These are phyloP conservation scores for Mucor lusitanicus DNA, from an alignment of 371 early-diverging fungal genomes.

Conservation along the genomic window DNA sequence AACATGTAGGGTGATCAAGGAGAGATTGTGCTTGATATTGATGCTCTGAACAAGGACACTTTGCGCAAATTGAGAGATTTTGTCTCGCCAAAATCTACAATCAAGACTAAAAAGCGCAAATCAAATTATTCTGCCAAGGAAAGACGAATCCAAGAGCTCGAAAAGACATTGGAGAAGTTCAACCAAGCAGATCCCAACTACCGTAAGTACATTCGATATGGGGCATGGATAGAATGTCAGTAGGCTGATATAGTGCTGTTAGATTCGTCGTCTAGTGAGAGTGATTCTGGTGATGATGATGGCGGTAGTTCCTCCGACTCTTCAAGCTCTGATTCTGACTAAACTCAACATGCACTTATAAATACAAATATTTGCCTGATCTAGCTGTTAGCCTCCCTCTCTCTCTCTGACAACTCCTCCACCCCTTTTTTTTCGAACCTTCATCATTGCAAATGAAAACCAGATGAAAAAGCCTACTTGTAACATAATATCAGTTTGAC, in stretches of 20 bases:
- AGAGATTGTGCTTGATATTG: conserved; percentile 95
- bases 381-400: background rate
- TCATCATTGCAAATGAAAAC: background rate
- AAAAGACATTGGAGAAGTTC: conserved; percentile 7
- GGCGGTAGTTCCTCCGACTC: conserved; percentile 2
- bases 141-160: background rate
- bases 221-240: background rate
- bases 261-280: conserved; percentile 6
- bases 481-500: background rate
- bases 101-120: background rate
- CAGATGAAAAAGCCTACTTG: background rate
- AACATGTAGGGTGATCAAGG: conserved; percentile 60
- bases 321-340: conserved; percentile 18
- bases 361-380: background rate
- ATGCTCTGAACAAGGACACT: conserved; percentile 79
- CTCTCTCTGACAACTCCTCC: background rate
- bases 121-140: background rate
- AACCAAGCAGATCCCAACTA: background rate
- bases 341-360: background rate
- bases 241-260: background rate
- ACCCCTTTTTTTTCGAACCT: background rate
- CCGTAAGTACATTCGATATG: background rate
- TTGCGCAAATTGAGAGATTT: conserved; percentile 80
- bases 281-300: conserved; percentile 1
- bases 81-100: conserved; percentile 39